A percentile compares a stretch with the other conserved stretches of the same genome.
Evolutionary conservation across 805 yeast species (phyloP).

Genomic region (Metschnikowia gelsemii): DNA sequence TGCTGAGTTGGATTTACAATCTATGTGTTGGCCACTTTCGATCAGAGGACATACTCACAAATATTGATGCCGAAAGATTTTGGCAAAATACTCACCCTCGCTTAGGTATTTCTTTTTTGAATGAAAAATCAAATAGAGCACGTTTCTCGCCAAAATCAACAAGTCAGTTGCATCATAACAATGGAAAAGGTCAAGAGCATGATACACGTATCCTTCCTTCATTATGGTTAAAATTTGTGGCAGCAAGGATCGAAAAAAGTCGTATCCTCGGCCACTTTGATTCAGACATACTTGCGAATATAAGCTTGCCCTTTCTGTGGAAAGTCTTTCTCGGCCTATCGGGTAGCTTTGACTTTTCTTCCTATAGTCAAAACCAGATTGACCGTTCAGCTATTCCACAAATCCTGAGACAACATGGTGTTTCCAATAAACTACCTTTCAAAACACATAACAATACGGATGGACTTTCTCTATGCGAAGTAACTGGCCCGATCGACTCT

Average conservation of each 20-base stretch:
- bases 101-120: not conserved
- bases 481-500: constrained; percentile 11
- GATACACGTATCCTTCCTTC: constrained; percentile 8
- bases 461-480: not conserved
- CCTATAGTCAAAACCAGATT: not conserved
- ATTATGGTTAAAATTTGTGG: constrained; percentile 1
- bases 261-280: not conserved
- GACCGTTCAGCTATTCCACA: not conserved
- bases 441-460: not conserved
- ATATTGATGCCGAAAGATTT: constrained; percentile 6
- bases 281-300: not conserved
- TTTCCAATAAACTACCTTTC: not conserved
- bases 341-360: not conserved
- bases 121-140: not conserved
- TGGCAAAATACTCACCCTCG: constrained; percentile 4
- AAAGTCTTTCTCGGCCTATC: constrained; percentile 15
- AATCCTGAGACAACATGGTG: not conserved
- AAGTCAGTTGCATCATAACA: too few species aligned
- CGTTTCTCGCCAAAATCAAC: not conserved
- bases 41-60: not conserved
- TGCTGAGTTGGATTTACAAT: not conserved
- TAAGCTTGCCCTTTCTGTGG: constrained; percentile 4
- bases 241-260: not conserved
- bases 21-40: not conserved
- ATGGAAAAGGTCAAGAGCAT: not conserved